phyloP scores from a whole-genome alignment of 1,139 yeast genomes.

The Saccharomyces hybrid region DNA sequence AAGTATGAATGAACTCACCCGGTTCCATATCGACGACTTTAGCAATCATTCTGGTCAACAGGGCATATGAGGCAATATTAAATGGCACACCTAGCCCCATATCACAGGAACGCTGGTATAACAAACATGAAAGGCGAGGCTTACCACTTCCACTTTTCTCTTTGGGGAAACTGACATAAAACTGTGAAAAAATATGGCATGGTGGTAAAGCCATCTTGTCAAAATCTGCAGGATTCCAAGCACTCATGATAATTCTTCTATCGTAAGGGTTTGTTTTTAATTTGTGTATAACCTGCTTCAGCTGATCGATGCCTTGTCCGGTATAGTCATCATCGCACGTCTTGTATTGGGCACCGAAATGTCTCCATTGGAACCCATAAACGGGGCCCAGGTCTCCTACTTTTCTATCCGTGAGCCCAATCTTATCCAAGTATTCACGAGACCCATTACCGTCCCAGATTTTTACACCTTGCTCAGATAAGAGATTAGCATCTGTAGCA shows the following conservation, averaged over 20 bases:
- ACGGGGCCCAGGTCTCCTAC: constrained; percentile 98
- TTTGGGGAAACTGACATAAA: constrained; percentile 75
- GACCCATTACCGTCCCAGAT: constrained; percentile 99
- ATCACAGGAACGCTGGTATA: constrained; percentile 97
- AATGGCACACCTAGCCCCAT: constrained; percentile 99
- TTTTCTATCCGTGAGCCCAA: constrained; percentile 72
- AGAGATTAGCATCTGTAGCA: constrained; percentile 73
- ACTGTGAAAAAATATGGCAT: constrained; percentile 93
- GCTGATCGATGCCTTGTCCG: constrained; percentile 86
- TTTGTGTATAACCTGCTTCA: constrained; percentile 68
- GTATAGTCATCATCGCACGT: constrained; percentile 83
- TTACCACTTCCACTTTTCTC: constrained; percentile 31
- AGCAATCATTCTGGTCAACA: constrained; percentile 90
- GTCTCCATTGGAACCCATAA: constrained; percentile 99
- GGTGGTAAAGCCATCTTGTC: constrained; percentile 95
- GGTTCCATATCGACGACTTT: constrained; percentile 89
- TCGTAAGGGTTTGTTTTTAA: constrained; percentile 86
- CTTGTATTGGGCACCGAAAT: constrained; percentile 85
- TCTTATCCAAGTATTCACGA: constrained; percentile 73
- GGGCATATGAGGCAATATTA: constrained; percentile 92
- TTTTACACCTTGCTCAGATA: constrained; percentile 76
- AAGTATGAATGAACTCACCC: constrained; percentile 88
- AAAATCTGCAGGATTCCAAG: constrained; percentile 98
- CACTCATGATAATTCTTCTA: constrained; percentile 86
- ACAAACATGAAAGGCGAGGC: constrained; percentile 73